Percentiles rank a stretch among this genome's conserved stretches.
phyloP scores from a whole-genome alignment of 1,284 basidiomycete species.

The Lentinula novae-zelandiae region DNA sequence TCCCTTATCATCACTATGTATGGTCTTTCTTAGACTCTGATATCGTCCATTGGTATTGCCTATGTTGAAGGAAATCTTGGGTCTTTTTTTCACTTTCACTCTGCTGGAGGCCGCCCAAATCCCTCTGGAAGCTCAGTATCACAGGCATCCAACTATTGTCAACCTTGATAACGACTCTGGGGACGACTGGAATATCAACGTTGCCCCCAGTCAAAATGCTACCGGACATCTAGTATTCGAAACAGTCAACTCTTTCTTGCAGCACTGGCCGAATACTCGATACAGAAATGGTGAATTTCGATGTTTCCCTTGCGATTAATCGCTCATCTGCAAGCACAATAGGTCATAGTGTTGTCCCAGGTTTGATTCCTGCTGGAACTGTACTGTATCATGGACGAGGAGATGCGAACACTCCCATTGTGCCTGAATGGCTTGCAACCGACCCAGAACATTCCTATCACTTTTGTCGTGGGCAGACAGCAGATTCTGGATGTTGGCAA shows the following conservation, averaged over 20 bases:
- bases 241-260: slow-evolving; percentile 31
- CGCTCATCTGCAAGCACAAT: neutral
- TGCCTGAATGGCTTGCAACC: slow-evolving; percentile 38
- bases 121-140: neutral
- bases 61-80: neutral
- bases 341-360: slow-evolving; percentile 44
- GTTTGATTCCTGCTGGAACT: slow-evolving; percentile 34
- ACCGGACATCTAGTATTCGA: slow-evolving; percentile 33
- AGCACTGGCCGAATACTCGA: slow-evolving; percentile 43
- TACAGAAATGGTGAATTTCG: slow-evolving; percentile 33
- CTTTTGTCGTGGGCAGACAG: slow-evolving; percentile 25
- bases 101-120: neutral
- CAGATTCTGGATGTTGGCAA: slow-evolving; percentile 29
- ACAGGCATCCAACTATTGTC: neutral
- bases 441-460: slow-evolving; percentile 40
- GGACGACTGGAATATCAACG: slow-evolving; percentile 12
- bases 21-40: too few species aligned
- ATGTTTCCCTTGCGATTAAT: neutral
- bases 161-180: neutral
- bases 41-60: neutral
- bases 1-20: too few species aligned
- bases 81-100: neutral
- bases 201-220: slow-evolving; percentile 13
- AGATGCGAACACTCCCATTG: slow-evolving; percentile 23
- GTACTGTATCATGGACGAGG: slow-evolving; percentile 36